Base-by-base conservation (phyloP, 495 filamentous ascomycete genomes). In the Tricharina praecox region DNA sequence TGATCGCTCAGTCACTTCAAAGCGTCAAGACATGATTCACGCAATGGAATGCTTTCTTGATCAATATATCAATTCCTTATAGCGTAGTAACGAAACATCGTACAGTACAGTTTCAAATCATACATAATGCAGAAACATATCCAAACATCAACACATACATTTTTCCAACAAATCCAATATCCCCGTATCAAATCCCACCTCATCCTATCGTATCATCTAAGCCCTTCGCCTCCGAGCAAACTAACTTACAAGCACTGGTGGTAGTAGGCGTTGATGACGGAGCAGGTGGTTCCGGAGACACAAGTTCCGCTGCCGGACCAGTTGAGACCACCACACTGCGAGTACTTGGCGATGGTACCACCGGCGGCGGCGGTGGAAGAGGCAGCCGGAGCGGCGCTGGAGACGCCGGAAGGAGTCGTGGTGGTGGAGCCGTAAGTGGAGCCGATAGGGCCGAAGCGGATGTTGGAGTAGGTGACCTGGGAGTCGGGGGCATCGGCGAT, bases 391-490 rank as follows among this genome's bases (percentile, higher is more conserved):
- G 53, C 49, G 26, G 37, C 50, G 23, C 51, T 19, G 25, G 45
- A 15, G 44, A 10, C 18, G 45, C 30, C 0, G 40, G 34, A 28
- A 46, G 49, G 49, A 13, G 28, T 32, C 5, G 28, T 32, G 5
- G 7, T 13, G 28, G 28, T 32, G 28, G 7, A 5, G 53, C 45
- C 32, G 53, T 44, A 74, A 60, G 77, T 81, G 28, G 72, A 74
- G 57, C 71, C 73, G 51, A 82, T 71, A 37, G 75, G 70, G n/a
- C 79, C 79, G 55, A 75, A 73, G 60, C 73, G 70, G 62, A 82
- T 77, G 68, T 81, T 80, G 47, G 70, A 76, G 65, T 71, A 82
- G 50, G 64, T 67, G 30, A 82, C 79, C 16, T 64, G 66, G 13
- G 77, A 66, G 55, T 71, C 65, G 47, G 74, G 65, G 41, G 62